These are phyloP conservation scores for Ormosia emarginata DNA, from an alignment of 306 rosid species.

Conservation along the genomic window DNA sequence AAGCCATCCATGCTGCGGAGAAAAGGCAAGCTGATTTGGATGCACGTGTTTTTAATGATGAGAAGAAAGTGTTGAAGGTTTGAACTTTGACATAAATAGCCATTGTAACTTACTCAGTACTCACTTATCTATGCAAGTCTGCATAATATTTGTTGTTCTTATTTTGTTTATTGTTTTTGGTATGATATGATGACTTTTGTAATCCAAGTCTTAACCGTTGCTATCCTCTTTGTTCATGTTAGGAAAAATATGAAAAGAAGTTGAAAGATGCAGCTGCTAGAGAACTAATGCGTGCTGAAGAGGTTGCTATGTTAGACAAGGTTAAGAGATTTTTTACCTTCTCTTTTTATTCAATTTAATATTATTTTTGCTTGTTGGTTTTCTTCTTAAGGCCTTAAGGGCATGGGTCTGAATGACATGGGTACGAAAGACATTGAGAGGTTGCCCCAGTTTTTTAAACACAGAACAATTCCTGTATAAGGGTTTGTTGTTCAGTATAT, in stretches of 20 bases:
- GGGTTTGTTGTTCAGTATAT: constrained; percentile 10
- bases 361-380: neutral
- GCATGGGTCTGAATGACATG: constrained; percentile 4
- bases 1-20: constrained; percentile 92
- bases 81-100: constrained; percentile 10
- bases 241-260: constrained; percentile 81
- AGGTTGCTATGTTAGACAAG: constrained; percentile 86
- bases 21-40: constrained; percentile 84
- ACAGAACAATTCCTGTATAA: neutral
- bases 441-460: neutral
- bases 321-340: constrained; percentile 32
- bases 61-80: constrained; percentile 76
- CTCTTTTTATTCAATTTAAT: neutral
- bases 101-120: constrained; percentile 15
- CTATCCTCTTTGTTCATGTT: neutral
- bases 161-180: neutral
- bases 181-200: constrained; percentile 18
- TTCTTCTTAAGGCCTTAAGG: neutral
- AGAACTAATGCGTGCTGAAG: constrained; percentile 94
- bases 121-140: constrained; percentile 12
- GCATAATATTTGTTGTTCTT: neutral
- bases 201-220: neutral
- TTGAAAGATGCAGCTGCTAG: constrained; percentile 88
- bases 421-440: neutral
- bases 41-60: constrained; percentile 59